Evolutionary conservation across 1,139 yeast genomes (phyloP), one percentile per base, ranked within the genome.

Genomic region (Nakaseomyces kungkrabaensis): DNA sequence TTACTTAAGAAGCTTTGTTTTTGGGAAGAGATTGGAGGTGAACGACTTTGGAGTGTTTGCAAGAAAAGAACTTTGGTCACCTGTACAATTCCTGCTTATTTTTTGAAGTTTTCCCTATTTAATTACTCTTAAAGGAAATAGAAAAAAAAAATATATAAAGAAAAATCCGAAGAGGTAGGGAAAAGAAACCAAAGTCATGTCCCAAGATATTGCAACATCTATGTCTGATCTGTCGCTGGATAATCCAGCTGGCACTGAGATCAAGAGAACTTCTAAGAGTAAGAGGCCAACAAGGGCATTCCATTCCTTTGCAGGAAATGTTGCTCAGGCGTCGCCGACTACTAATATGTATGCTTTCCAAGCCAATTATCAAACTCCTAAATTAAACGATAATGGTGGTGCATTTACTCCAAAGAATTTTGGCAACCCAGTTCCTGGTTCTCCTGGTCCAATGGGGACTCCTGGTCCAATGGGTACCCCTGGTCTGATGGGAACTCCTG

Each of bases 231-330:
- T 60, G 27, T 50, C 57, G 10, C 45, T 60, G 47, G 58, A 56
- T 29, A 33, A 45, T 25, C 54, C 51, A 24, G 44, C 45, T 37
- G 33, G 50, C 9, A 22, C 43, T 7, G 50, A 34, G 9, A 24
- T 47, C 8, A 58, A 48, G 44, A 60, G 55, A 37, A 45, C 48
- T 32, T 34, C 7, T 4, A 41, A 41, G 44, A 55, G 34, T 7
- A 47, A 50, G 47, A 58, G 62, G 43, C 65, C 63, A 32, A 48
- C 50, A n/a, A 57, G 66, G 34, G 65, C 63, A 6, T 61, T 46
- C 43, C 63, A 59, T 46, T 51, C 54, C 27, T 53, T 59, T 25
- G 53, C 52, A 11, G 32, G 50, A 17, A 44, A 50, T 13, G 31
- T 43, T n/a, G 44, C 46, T 6, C 46, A 41, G 22, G 32, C 48